phyloP scores from a whole-genome alignment of 169 alveolate genomes.

The Eimeria falciformis region DNA sequence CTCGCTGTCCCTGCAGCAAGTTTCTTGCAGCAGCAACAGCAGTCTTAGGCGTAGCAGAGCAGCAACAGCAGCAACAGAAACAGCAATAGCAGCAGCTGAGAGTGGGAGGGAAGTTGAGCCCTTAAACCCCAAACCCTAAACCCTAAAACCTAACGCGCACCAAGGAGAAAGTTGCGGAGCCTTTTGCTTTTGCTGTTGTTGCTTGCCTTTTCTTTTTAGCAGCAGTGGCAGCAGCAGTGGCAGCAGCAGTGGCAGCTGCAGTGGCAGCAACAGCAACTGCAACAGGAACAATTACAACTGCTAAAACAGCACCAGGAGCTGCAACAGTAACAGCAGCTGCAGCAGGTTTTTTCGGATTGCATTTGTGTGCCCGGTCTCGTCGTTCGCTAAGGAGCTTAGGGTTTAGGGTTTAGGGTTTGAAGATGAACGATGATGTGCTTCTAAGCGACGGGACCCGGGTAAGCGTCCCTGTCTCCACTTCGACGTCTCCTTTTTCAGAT shows the following conservation, averaged over 20 bases:
- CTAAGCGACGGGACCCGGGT: not conserved
- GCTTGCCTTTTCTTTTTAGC: not conserved
- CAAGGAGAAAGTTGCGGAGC: no score
- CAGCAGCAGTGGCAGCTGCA: not conserved
- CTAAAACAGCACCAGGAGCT: not conserved
- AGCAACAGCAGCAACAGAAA: no score
- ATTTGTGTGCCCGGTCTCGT: no score
- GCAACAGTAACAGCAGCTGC: not conserved
- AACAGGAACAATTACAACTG: not conserved
- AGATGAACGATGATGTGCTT: not conserved
- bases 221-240: not conserved
- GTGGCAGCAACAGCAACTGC: not conserved
- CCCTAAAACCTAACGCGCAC: not conserved
- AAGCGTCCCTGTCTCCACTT: not conserved
- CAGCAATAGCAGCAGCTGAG: slow-evolving; percentile 1
- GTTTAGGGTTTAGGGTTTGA: slow-evolving; percentile 45
- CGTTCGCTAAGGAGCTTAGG: no score
- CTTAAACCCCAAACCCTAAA: slow-evolving; percentile 40
- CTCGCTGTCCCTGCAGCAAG: not conserved
- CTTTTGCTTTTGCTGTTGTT: not conserved
- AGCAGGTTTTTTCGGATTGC: not conserved
- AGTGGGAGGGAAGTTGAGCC: not conserved
- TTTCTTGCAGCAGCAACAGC: not conserved
- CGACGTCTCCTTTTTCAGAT: not conserved
- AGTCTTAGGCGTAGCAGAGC: no score